These are phyloP conservation scores for Trichoderma aggressivum DNA, from an alignment of 2,329 filamentous ascomycete species.

Conservation along the genomic window DNA sequence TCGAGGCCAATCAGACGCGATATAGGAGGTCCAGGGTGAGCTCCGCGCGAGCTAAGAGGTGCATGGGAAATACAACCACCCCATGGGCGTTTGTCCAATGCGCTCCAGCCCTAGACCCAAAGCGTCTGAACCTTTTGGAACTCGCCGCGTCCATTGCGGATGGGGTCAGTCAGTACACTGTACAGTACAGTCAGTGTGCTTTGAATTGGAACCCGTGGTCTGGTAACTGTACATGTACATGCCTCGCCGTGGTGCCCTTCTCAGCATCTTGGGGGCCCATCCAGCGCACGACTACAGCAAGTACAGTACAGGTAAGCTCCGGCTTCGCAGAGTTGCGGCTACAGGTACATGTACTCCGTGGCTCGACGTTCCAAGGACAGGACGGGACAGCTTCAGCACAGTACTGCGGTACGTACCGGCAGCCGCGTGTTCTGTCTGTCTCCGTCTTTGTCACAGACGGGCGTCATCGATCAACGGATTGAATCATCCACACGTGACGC, in stretches of 20 bases:
- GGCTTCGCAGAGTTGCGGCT: neutral
- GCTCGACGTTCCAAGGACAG: neutral
- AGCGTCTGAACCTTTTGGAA: neutral
- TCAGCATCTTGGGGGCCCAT: neutral
- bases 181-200: neutral
- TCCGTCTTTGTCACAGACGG: neutral
- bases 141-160: neutral
- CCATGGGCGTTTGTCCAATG: neutral
- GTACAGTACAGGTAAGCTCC: neutral
- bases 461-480: constrained; percentile 11
- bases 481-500: constrained; percentile 11
- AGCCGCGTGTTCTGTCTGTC: neutral
- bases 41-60: neutral
- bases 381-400: neutral
- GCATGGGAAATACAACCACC: neutral
- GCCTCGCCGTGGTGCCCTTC: neutral
- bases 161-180: no score
- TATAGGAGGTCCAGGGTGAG: neutral
- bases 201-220: neutral
- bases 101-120: constrained; percentile 1
- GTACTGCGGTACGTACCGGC: neutral
- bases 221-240: neutral
- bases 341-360: neutral
- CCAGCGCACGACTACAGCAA: neutral
- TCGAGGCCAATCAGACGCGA: neutral